These are phyloP conservation scores for Odontarrhena argentea DNA, from an alignment of 345 rosid genomes.

Conservation along the genomic window DNA sequence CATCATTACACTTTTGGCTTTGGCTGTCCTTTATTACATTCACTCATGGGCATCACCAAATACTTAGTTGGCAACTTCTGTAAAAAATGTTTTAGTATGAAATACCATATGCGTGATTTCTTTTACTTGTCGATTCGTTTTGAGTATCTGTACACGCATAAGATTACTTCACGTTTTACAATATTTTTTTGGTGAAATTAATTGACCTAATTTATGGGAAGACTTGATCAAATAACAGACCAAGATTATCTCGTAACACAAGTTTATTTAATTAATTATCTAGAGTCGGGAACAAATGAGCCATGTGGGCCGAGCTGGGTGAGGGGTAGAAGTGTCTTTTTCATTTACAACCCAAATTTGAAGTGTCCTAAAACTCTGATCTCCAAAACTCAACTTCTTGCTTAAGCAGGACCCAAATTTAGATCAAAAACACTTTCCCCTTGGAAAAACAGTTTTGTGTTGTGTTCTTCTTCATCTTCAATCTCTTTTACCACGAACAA, in stretches of 20 bases:
- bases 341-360: background rate
- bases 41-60: slow-evolving; percentile 21
- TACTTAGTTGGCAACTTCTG: slow-evolving; percentile 16
- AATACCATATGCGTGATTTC: background rate
- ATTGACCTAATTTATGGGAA: background rate
- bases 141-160: background rate
- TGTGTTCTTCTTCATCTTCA: background rate
- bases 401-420: slow-evolving; percentile 3
- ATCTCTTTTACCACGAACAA: background rate
- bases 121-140: background rate
- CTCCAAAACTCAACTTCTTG: background rate
- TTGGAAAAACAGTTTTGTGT: slow-evolving; percentile 11
- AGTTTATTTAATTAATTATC: background rate
- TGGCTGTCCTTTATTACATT: slow-evolving; percentile 9
- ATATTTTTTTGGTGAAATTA: background rate
- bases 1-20: slow-evolving; percentile 31
- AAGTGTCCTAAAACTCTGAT: background rate
- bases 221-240: background rate
- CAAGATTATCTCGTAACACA: background rate
- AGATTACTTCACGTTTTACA: background rate
- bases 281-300: background rate
- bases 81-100: background rate
- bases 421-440: slow-evolving; percentile 23
- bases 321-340: slow-evolving; percentile 15
- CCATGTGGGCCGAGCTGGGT: slow-evolving; percentile 9